Percentiles rank a stretch among this genome's conserved stretches.
Conservation (phyloP, 2,329 filamentous ascomycete species). For the Penicillium psychrosexuale region DNA sequence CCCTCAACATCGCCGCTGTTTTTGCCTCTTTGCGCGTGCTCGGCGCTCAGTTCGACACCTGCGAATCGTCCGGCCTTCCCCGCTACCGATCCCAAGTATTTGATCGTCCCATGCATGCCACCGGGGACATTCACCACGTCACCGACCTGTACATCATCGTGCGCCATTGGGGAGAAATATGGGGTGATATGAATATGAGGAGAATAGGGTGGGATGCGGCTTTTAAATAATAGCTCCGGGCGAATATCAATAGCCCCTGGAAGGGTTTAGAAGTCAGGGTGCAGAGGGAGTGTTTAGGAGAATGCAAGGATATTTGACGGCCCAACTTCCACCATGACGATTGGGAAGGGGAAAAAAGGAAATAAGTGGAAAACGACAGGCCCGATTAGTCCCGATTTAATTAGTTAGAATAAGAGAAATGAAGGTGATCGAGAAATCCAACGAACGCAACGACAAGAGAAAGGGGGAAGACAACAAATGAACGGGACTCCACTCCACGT, state of each 20-base stretch:
- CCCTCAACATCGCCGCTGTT: conserved; percentile 96
- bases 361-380: not conserved
- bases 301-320: conserved; percentile 13
- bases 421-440: not conserved
- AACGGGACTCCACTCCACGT: conserved; percentile 20
- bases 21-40: conserved; percentile 82
- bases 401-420: not conserved
- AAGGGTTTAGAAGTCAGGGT: conserved; percentile 11
- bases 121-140: conserved; percentile 89
- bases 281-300: conserved; percentile 12
- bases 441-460: conserved; percentile 4
- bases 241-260: conserved; percentile 2
- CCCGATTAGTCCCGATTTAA: not conserved
- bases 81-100: conserved; percentile 80
- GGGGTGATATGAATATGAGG: not conserved
- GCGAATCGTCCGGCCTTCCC: conserved; percentile 91
- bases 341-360: conserved; percentile 1
- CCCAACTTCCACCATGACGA: conserved; percentile 14
- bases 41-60: conserved; percentile 79
- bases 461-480: conserved; percentile 22
- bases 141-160: conserved; percentile 65
- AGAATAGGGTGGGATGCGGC: conserved; percentile 2
- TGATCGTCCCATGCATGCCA: conserved; percentile 84
- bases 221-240: conserved; percentile 4
- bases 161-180: conserved; percentile 30